Percentiles rank a stretch among this genome's conserved stretches.
Evolutionary conservation across 2,329 filamentous ascomycete species (phyloP).

Genomic region (Ceratocystis huliohia): DNA sequence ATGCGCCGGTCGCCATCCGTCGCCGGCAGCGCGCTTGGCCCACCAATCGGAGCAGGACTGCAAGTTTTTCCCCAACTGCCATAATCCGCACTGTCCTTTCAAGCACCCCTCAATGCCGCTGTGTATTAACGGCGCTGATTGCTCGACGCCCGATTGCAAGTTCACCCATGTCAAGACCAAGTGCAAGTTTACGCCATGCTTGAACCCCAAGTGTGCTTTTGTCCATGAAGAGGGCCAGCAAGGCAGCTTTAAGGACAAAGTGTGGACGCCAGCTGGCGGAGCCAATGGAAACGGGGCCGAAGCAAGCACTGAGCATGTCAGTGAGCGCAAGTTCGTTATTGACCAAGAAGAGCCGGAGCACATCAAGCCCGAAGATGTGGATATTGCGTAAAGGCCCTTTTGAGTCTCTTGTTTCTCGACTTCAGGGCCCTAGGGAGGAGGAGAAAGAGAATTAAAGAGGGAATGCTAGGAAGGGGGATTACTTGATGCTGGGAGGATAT

Average conservation of each 20-base stretch:
- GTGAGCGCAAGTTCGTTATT: constrained; percentile 77
- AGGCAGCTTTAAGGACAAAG: constrained; percentile 73
- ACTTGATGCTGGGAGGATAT: not conserved
- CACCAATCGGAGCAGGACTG: constrained; percentile 78
- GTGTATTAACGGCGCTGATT: constrained; percentile 85
- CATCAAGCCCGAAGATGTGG: constrained; percentile 30
- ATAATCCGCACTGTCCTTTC: constrained; percentile 77
- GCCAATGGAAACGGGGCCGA: constrained; percentile 26
- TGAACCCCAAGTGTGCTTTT: constrained; percentile 77
- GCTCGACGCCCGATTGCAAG: constrained; percentile 67
- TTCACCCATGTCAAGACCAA: constrained; percentile 76
- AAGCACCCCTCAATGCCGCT: constrained; percentile 75
- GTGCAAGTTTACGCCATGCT: constrained; percentile 85
- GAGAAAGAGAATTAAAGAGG: not conserved
- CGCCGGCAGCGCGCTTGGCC: constrained; percentile 64
- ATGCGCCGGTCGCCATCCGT: constrained; percentile 83
- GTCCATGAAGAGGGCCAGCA: constrained; percentile 87
- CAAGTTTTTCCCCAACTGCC: constrained; percentile 84
- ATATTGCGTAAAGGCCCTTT: constrained; percentile 27
- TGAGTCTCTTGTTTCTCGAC: not conserved
- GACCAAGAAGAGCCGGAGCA: constrained; percentile 33
- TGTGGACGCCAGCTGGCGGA: constrained; percentile 55
- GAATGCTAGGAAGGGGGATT: not conserved
- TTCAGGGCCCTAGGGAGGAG: not conserved
- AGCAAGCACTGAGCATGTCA: constrained; percentile 52